Base-by-base conservation (phyloP, 345 rosid species). In the Gossypium turneri region DNA sequence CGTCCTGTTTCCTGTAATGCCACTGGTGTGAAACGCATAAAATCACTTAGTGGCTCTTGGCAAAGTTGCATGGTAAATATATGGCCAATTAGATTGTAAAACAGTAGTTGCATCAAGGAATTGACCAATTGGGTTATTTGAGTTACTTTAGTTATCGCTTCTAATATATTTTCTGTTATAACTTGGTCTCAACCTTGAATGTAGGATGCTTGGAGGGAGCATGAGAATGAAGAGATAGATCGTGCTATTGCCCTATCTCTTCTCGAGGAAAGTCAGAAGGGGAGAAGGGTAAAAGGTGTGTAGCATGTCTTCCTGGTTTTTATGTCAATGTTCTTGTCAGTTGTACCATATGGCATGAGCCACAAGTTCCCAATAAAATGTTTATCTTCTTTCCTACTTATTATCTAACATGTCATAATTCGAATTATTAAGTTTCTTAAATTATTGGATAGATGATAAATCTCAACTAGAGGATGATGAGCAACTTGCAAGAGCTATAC, bases 401-500 rank as follows among this genome's bases (percentile, higher is more conserved):
- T 56, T 12, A 67, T 77, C 71, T 72, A 75, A 60, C 57, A n/a
- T 79, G 53, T 56, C 55, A 48, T 68, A 43, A 62, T 71, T 76
- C 76, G 9, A 70, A 48, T 27, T 72, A 25, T 50, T 73, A 77
- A 58, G 71, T 79, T 79, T 79, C 75, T 71, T 27, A 75, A 75
- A 48, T 78, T 74, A 52, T 45, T 79, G 73, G 34, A 61, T 78
- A 92, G 97, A 87, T 75, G 77, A 82, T 50, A 84, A 80, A 50
- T 66, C 79, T 73, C 94, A 82, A 70, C 74, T 88, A 79, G 88
- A 88, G 76, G 99, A 92, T 79, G 98, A 94, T 84, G 99, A 92
- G 78, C 94, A 81, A 70, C 96, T 95, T 82, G 99, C 98, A 25
- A 86, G 89, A 87, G 99, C 98, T 27, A 7, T 90, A 76, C 94